Evolutionary conservation across 2,329 filamentous ascomycete species (phyloP).

Genomic region (Scedosporium boydii): DNA sequence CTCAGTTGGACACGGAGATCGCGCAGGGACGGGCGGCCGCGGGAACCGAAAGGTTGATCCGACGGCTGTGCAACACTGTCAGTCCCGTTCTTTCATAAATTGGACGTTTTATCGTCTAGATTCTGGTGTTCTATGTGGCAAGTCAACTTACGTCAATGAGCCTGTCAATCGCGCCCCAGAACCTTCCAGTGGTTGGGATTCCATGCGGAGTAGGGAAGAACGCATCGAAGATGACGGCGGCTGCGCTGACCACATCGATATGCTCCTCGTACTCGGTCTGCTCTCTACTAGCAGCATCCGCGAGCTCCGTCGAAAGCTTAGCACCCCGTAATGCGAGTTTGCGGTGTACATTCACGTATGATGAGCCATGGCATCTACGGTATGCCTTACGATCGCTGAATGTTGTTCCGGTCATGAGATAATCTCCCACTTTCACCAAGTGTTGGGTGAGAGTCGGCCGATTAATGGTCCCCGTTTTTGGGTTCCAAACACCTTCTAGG

Average conservation of each 20-base stretch:
- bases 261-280: conserved; percentile 10
- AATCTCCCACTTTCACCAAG: conserved; percentile 10
- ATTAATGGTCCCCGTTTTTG: neutral
- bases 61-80: neutral
- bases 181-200: conserved; percentile 13
- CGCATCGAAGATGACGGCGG: conserved; percentile 13
- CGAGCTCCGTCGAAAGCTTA: neutral
- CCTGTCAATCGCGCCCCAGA: conserved; percentile 13
- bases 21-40: neutral
- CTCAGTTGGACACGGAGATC: neutral
- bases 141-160: neutral
- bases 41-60: neutral
- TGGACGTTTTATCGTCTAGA: no score
- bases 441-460: neutral
- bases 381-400: conserved; percentile 12
- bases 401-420: conserved; percentile 9
- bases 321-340: neutral
- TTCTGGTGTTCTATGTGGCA: neutral
- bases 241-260: conserved; percentile 16
- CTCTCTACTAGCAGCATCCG: neutral
- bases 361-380: conserved; percentile 9
- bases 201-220: conserved; percentile 12
- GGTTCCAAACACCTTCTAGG: neutral
- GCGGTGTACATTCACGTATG: conserved; percentile 10
- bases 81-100: neutral